Base-by-base conservation (phyloP, 2,329 filamentous ascomycete genomes). In the Aspergillus felis region DNA sequence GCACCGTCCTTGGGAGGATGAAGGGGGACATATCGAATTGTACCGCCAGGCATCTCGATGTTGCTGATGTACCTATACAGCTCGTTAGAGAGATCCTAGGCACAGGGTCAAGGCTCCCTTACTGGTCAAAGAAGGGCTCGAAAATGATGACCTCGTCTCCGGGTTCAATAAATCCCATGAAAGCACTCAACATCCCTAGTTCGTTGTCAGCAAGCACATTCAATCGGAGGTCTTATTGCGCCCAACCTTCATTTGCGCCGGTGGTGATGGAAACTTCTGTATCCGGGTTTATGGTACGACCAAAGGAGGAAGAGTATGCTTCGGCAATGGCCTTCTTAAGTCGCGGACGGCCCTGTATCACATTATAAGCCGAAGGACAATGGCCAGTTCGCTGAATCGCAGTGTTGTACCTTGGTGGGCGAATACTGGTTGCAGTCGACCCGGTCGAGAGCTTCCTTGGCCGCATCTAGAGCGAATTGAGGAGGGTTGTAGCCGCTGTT, bases 361-460 rank as follows among this genome's bases (percentile, higher is more conserved):
- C 5, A 54, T n/a, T 14, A 29, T 63, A 25, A 62, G 58, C 32
- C 32, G 32, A n/a, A 46, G 20, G n/a, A 9, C 20, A 17, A 17
- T 51, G 5, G 29, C 20, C 29, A n/a, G 4, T 22, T 17, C 14
- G 29, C 22, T 51, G n/a, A n/a, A 24, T 24, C 14, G 49, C 14
- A 35, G 6, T 50, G 20, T 28, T 42, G 51, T 74, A 83, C 82
- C 82, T 92, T 94, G 22, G 94, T 97, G 2, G 92, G 94, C 24
- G 92, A 93, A 82, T 99, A 99, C 81, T 99, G 94, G 76, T 99
- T 99, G 83, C 93, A 97, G 65, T 97, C 94, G 24, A 99, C 93
- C 53, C 86, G 84, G 70, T 96, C 88, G 53, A 99, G 83, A 42
- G 93, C 92, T 42, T 88, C 81, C 76, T 96, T 97, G 53, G 94